Conservation (phyloP, 31 red algal genomes). For the Asparagopsis taxiformis region DNA sequence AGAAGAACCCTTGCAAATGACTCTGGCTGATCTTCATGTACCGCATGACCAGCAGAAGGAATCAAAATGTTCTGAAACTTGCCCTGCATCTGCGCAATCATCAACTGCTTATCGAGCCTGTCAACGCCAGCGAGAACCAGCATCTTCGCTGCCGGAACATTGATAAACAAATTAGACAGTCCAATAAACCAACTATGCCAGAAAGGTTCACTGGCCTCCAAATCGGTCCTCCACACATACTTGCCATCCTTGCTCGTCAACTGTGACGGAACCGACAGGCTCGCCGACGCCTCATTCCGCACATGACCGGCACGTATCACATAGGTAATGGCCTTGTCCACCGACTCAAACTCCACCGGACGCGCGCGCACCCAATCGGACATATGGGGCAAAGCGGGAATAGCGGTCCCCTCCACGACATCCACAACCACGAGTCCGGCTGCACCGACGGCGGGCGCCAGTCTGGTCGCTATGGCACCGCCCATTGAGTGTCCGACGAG, state of each 20-base stretch:
- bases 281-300: constrained; percentile 48
- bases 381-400: constrained; percentile 89
- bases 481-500: constrained; percentile 91
- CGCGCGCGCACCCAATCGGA: constrained; percentile 47
- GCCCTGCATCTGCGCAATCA: constrained; percentile 99
- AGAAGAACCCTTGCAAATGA: constrained; percentile 52
- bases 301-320: constrained; percentile 73
- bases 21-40: constrained; percentile 92
- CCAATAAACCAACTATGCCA: constrained; percentile 94
- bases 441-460: too few species aligned
- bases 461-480: constrained; percentile 77
- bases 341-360: constrained; percentile 37
- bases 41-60: constrained; percentile 78
- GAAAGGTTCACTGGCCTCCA: constrained; percentile 57
- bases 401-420: constrained; percentile 93
- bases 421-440: constrained; percentile 89
- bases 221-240: constrained; percentile 79
- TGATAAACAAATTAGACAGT: constrained; percentile 69
- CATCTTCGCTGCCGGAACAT: constrained; percentile 77
- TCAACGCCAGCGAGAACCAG: constrained; percentile 88
- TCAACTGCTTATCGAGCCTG: constrained; percentile 84
- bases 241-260: constrained; percentile 4
- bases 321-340: constrained; percentile 54
- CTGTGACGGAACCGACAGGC: constrained; percentile 82
- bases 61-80: constrained; percentile 87